phyloP scores from a whole-genome alignment of 495 filamentous ascomycete species.

The Chaetomium cochliodes region DNA sequence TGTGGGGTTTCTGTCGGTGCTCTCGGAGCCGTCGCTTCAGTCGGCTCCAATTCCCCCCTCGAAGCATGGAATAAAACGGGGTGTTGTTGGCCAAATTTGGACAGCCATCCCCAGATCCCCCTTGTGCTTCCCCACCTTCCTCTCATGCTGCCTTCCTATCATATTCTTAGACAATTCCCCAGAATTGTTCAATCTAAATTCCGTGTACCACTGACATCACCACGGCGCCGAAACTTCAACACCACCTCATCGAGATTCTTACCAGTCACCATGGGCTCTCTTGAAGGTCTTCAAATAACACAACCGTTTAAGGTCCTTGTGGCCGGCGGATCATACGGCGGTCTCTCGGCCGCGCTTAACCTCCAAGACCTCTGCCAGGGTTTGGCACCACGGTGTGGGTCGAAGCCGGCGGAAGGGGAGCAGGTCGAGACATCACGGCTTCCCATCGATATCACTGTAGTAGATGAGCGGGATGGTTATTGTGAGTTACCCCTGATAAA shows the following conservation, averaged over 20 bases:
- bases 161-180: background rate
- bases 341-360: conserved; percentile 59
- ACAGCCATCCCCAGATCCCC: background rate
- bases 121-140: background rate
- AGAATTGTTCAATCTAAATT: background rate
- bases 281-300: conserved; percentile 6
- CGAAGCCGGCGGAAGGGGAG: conserved; percentile 17
- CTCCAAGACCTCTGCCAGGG: conserved; percentile 59
- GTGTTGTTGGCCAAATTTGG: background rate
- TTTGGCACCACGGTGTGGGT: conserved; percentile 26
- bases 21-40: conserved; percentile 6
- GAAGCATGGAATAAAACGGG: background rate
- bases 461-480: conserved; percentile 70
- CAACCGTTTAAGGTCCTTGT: conserved; percentile 48
- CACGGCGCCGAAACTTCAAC: background rate
- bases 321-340: conserved; percentile 64
- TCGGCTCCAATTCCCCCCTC: background rate
- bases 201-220: background rate
- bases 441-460: conserved; percentile 61
- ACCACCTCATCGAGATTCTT: background rate
- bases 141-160: background rate
- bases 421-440: conserved; percentile 35
- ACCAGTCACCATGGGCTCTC: conserved; percentile 24
- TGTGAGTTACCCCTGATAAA: conserved; percentile 46
- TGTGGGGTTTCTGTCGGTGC: background rate